These are phyloP conservation scores for Colletotrichum lentis DNA, from an alignment of 2,329 filamentous ascomycete species.

Conservation along the genomic window DNA sequence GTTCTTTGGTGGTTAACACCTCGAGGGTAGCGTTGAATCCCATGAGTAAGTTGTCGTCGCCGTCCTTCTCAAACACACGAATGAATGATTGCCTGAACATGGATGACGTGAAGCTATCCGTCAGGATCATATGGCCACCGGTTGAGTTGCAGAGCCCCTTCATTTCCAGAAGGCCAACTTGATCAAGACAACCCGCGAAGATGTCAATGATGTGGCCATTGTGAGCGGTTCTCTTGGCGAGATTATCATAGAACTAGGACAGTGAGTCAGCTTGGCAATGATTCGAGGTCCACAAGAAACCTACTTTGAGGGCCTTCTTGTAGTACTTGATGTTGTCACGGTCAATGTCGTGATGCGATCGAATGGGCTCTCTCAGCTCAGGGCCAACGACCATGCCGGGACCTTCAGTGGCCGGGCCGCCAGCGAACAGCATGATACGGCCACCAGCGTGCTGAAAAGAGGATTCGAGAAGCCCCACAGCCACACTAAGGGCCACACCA, in stretches of 20 bases:
- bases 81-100: conserved; percentile 99
- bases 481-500: conserved; percentile 94
- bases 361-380: conserved; percentile 93
- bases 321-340: conserved; percentile 99
- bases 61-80: conserved; percentile 96
- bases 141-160: conserved; percentile 96
- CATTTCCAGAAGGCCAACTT: conserved; percentile 97
- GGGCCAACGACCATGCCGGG: conserved; percentile 97
- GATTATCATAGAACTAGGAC: conserved; percentile 84
- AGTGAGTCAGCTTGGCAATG: conserved; percentile 41
- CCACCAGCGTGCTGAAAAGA: conserved; percentile 96
- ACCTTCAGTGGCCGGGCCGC: conserved; percentile 92
- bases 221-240: conserved; percentile 93
- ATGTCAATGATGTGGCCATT: conserved; percentile 98
- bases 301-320: conserved; percentile 95
- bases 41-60: conserved; percentile 93
- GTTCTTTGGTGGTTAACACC: conserved; percentile 94
- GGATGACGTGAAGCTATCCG: conserved; percentile 97
- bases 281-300: conserved; percentile 38
- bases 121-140: conserved; percentile 97
- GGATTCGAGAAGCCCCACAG: conserved; percentile 88
- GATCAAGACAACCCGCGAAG: conserved; percentile 95
- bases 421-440: conserved; percentile 96
- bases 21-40: conserved; percentile 97
- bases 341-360: conserved; percentile 98